Percentiles rank a stretch among this genome's conserved stretches.
phyloP scores from a whole-genome alignment of 2,329 filamentous ascomycete species.

The Herpomyces periplanetae region DNA sequence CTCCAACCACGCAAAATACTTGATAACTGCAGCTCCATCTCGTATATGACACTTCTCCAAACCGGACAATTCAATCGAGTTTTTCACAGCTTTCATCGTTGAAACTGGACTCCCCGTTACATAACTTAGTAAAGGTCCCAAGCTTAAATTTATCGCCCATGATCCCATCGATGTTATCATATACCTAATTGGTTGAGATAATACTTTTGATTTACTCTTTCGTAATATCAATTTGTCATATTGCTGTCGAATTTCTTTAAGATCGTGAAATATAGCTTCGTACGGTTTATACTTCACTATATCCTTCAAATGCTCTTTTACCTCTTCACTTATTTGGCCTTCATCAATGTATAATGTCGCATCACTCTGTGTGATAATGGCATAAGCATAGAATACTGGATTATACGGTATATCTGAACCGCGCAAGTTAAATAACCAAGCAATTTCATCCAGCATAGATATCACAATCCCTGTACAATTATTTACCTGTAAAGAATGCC shows the following conservation, averaged over 20 bases:
- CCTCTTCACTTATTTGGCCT: conserved; percentile 28
- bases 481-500: conserved; percentile 70
- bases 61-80: conserved; percentile 47
- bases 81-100: conserved; percentile 80
- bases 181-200: conserved; percentile 19
- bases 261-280: conserved; percentile 34
- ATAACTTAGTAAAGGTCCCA: conserved; percentile 49
- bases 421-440: conserved; percentile 91
- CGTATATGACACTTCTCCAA: conserved; percentile 81
- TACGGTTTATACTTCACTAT: conserved; percentile 45
- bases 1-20: conserved; percentile 91
- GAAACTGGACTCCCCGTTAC: conserved; percentile 53
- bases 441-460: conserved; percentile 80
- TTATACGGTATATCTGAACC: conserved; percentile 91
- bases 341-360: conserved; percentile 54
- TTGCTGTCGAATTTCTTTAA: conserved; percentile 18
- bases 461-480: conserved; percentile 55
- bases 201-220: conserved; percentile 6
- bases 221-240: conserved; percentile 5
- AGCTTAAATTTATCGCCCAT: conserved; percentile 53
- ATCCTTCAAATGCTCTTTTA: conserved; percentile 23
- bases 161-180: conserved; percentile 58
- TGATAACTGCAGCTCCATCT: conserved; percentile 54
- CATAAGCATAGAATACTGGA: conserved; percentile 91
- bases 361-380: conserved; percentile 32